Evolutionary conservation across 192 early-diverging fungal genomes (phyloP).

Genomic region (Podochytrium sp.): DNA sequence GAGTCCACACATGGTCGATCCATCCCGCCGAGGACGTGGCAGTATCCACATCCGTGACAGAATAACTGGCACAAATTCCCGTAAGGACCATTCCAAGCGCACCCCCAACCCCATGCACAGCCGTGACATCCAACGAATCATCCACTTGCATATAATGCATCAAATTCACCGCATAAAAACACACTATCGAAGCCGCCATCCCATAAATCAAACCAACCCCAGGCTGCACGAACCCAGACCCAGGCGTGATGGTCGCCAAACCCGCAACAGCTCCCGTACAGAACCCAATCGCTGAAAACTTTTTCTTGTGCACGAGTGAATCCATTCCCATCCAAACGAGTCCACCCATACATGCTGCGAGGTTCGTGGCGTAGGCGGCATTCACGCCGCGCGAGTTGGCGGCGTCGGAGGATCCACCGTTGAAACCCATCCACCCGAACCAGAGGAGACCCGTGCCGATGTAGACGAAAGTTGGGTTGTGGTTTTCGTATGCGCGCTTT

Average conservation of each 20-base stretch:
- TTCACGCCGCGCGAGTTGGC: slow-evolving; percentile 74
- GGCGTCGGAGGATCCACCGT: slow-evolving; percentile 75
- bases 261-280: slow-evolving; percentile 85
- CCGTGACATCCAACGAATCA: slow-evolving; percentile 52
- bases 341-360: slow-evolving; percentile 70
- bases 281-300: slow-evolving; percentile 77
- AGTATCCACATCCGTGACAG: slow-evolving; percentile 70
- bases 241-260: slow-evolving; percentile 82
- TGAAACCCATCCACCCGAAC: slow-evolving; percentile 96
- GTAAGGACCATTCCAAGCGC: slow-evolving; percentile 87
- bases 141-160: slow-evolving; percentile 74
- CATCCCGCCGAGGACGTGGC: slow-evolving; percentile 67
- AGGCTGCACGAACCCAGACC: slow-evolving; percentile 68
- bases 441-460: slow-evolving; percentile 89
- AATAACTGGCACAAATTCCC: slow-evolving; percentile 86
- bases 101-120: slow-evolving; percentile 65
- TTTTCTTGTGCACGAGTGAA: slow-evolving; percentile 53
- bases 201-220: slow-evolving; percentile 78
- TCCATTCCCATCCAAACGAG: slow-evolving; percentile 80
- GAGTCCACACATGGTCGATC: slow-evolving; percentile 79
- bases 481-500: slow-evolving; percentile 74
- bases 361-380: slow-evolving; percentile 74
- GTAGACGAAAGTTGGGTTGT: slow-evolving; percentile 91
- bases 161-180: slow-evolving; percentile 64
- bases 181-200: slow-evolving; percentile 57